A percentile compares a stretch with the other conserved stretches of the same genome.
phyloP scores from a whole-genome alignment of 2,329 filamentous ascomycete genomes.

The Cercospora sp. region DNA sequence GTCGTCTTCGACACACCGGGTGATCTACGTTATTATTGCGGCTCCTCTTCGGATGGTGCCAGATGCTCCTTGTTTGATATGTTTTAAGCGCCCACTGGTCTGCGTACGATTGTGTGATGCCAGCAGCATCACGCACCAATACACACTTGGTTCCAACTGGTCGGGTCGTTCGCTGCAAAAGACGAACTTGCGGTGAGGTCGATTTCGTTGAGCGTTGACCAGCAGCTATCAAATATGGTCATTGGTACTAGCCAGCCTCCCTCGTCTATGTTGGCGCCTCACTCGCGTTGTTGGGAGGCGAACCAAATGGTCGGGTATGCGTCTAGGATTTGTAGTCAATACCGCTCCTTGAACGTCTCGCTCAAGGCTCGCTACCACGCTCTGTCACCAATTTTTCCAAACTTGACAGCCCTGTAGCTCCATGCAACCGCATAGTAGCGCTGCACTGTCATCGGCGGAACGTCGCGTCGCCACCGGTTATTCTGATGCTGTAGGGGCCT shows the following conservation, averaged over 20 bases:
- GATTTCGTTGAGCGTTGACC: not conserved
- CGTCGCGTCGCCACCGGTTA: constrained; percentile 8
- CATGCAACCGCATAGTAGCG: not conserved
- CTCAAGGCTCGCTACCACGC: not conserved
- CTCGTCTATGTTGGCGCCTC: not conserved
- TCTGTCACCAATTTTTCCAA: not conserved
- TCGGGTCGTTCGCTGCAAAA: not conserved
- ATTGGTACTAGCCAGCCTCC: not conserved
- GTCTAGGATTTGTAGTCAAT: not conserved
- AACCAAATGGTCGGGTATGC: not conserved
- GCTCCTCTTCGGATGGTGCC: not conserved
- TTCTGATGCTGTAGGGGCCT: constrained; percentile 4
- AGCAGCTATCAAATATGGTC: not conserved
- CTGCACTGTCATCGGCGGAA: constrained; percentile 9
- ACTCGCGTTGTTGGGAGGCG: not conserved
- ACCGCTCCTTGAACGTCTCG: not conserved
- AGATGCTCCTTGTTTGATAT: not conserved
- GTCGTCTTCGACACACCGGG: not conserved
- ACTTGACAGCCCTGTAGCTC: constrained; percentile 2
- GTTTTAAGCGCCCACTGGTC: not conserved
- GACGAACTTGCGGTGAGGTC: not conserved
- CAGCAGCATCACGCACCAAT: not conserved
- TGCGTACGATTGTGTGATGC: not conserved
- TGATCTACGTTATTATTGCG: not conserved
- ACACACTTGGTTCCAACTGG: not conserved